Evolutionary conservation across 2,329 filamentous ascomycete species (phyloP).

Genomic region (Epichloe typhina): DNA sequence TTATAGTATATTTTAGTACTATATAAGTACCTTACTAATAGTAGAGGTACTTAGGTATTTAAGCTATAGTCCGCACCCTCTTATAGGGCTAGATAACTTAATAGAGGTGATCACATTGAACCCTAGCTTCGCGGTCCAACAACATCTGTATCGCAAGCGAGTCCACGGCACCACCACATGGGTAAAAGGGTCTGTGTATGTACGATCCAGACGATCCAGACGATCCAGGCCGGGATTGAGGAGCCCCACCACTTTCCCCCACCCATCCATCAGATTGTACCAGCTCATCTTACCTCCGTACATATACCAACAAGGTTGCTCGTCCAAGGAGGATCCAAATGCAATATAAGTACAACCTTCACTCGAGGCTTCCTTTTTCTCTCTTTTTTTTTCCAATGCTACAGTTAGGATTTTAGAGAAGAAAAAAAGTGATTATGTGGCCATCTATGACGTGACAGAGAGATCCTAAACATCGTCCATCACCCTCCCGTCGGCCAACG

Average conservation of each 20-base stretch:
- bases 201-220: no score
- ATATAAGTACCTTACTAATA: no score
- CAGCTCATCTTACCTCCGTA: neutral
- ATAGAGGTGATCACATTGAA: no score
- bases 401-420: neutral
- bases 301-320: neutral
- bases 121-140: no score
- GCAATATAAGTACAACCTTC: neutral
- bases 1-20: no score
- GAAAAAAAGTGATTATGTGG: neutral
- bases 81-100: no score
- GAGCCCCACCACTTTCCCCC: neutral
- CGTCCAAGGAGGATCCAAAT: neutral
- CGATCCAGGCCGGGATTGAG: neutral
- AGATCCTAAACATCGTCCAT: neutral
- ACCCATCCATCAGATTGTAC: no score
- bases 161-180: neutral
- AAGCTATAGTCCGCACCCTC: no score
- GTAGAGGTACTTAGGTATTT: no score
- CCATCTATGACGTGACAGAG: neutral
- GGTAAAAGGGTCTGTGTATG: neutral
- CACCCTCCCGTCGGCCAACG: neutral
- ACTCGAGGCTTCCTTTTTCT: neutral
- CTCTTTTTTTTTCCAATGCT: no score
- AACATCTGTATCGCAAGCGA: no score